Evolutionary conservation across 2,329 filamentous ascomycete genomes (phyloP), one percentile per base, ranked within the genome.

Genomic region (Clarireedia monteithiana): DNA sequence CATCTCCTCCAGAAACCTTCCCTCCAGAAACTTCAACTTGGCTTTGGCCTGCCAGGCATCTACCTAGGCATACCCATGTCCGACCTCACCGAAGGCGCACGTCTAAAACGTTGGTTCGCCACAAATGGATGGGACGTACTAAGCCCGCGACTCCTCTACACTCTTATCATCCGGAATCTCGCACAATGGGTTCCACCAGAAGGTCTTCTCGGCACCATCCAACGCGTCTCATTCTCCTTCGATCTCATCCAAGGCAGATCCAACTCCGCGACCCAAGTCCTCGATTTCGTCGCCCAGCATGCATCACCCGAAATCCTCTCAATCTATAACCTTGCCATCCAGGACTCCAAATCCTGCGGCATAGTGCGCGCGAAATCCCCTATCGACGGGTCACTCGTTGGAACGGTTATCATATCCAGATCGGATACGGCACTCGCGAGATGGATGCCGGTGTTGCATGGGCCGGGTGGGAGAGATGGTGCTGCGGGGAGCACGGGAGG

Each of bases 121-220:
- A 89, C 86, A 61, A 80, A 91, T 48, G 91, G 92, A 14, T 96
- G 91, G 91, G 91, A 95, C 65, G 86, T 80, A 2, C 77, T 81
- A 0, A 73, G 83, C 4, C 83, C 82, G 2, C 77, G 80, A 10
- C 75, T 82, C 0, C 78, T 87, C 0, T 85, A 81, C 70, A 85
- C 79, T 59, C 80, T 86, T 71, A 75, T 83, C 0, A 78, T 85
- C 38, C 77, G 78, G 34, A 82, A 83, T 59, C 67, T 87, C 24
- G 68, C 75, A 20, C 75, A 75, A 1, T 88, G 84, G 84, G 69
- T 73, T 9, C 79, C 83, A 6, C 83, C 84, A 1, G 78, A 84
- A 6, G 81, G 81, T 2, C 77, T 87, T 62, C 75, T 82, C 0
- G 77, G 78, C 61, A 79, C 75, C 45, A 69, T 86, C 27, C 76